phyloP scores from a whole-genome alignment of 768 basidiomycete species.

The Hygrophorus russula region DNA sequence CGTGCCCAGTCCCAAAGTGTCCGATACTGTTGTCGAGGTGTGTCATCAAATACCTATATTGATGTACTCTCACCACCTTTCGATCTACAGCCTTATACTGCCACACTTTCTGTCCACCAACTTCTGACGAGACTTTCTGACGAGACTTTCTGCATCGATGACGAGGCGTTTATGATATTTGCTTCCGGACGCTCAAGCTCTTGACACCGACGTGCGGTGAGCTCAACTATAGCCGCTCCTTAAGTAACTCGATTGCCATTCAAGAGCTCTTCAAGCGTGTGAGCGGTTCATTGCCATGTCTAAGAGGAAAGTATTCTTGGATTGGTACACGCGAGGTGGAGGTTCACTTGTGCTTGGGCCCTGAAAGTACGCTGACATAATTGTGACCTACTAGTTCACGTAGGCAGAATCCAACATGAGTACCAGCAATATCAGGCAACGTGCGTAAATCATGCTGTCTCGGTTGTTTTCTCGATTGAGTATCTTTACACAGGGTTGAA shows the following conservation, averaged over 20 bases:
- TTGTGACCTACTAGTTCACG: conserved; percentile 56
- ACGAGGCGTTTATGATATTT: conserved; percentile 99
- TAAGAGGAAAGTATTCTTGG: conserved; percentile 96
- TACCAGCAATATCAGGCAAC: conserved; percentile 96
- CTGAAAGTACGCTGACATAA: background rate
- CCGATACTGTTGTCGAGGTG: conserved; percentile 96
- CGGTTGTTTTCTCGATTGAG: background rate
- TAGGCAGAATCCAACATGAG: conserved; percentile 99
- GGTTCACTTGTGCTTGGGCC: conserved; percentile 22
- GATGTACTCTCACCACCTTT: background rate
- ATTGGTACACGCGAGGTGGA: conserved; percentile 99
- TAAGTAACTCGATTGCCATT: conserved; percentile 95
- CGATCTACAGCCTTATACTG: conserved; percentile 79
- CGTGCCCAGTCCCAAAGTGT: conserved; percentile 93
- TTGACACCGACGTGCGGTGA: conserved; percentile 94
- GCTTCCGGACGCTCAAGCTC: conserved; percentile 96
- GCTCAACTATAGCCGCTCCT: conserved; percentile 96
- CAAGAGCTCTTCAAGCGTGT: conserved; percentile 99
- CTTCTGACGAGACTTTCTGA: conserved; percentile 99
- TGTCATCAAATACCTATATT: conserved; percentile 5
- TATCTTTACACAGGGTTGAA: conserved; percentile 48
- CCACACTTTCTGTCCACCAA: conserved; percentile 96
- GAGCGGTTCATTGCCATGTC: conserved; percentile 97
- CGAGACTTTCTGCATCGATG: conserved; percentile 99
- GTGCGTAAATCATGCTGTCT: conserved; percentile 35